Conservation (phyloP, 1,139 yeast species). For the Lodderomyces metapsilosis region DNA sequence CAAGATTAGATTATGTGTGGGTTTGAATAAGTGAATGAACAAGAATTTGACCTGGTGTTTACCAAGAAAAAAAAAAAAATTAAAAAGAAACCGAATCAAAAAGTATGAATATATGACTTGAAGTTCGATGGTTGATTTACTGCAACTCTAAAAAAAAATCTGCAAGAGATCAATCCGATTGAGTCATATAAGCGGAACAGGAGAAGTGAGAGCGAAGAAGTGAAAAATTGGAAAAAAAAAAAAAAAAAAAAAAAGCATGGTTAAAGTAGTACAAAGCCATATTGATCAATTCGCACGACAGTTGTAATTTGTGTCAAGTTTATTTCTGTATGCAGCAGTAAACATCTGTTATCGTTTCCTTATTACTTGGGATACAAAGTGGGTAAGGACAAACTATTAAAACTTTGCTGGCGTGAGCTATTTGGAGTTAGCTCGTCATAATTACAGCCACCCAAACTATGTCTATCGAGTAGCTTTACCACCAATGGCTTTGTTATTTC, state of each 20-base stretch:
- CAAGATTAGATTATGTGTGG: neutral
- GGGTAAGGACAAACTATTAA: no score
- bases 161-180: slow-evolving; percentile 1
- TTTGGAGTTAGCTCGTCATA: no score
- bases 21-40: neutral
- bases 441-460: no score
- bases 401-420: no score
- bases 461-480: no score
- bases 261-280: neutral
- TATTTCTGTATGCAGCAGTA: neutral
- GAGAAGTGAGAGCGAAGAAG: neutral
- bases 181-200: no score
- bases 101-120: neutral
- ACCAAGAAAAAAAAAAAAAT: neutral
- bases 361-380: no score
- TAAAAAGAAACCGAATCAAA: neutral
- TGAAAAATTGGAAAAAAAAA: neutral
- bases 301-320: neutral
- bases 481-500: no score
- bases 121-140: no score
- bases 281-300: neutral
- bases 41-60: neutral
- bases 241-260: neutral
- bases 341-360: neutral
- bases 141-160: neutral